These are phyloP conservation scores for Lactarius hatsudake DNA, from an alignment of 768 basidiomycete genomes.

Conservation along the genomic window DNA sequence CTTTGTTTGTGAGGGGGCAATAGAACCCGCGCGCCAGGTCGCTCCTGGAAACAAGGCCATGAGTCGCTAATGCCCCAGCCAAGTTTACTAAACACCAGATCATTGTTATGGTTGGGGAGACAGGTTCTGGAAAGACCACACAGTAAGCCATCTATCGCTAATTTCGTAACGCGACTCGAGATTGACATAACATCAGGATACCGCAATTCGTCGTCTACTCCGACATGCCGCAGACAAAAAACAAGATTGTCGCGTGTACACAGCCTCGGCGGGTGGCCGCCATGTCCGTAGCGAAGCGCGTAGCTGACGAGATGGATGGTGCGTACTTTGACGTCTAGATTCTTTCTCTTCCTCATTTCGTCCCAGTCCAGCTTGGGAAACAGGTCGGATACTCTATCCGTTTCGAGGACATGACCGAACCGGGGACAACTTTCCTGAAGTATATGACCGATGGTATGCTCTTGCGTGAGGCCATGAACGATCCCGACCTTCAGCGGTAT, in stretches of 20 bases:
- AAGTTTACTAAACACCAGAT: conserved; percentile 81
- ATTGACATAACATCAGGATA: conserved; percentile 54
- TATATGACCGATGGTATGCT: conserved; percentile 99
- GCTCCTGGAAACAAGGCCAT: conserved; percentile 27
- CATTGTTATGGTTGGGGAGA: conserved; percentile 90
- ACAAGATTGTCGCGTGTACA: conserved; percentile 93
- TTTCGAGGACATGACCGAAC: conserved; percentile 94
- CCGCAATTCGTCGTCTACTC: conserved; percentile 96
- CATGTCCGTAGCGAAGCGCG: conserved; percentile 97
- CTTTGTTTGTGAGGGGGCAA: conserved; percentile 31
- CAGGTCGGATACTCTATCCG: conserved; percentile 98
- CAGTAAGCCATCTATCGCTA: conserved; percentile 53
- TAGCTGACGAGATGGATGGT: conserved; percentile 99
- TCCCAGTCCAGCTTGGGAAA: conserved; percentile 81
- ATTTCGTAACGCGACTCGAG: not conserved
- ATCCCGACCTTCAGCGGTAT: conserved; percentile 82
- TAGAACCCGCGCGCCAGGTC: conserved; percentile 32
- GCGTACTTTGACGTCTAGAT: conserved; percentile 34
- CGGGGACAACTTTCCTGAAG: conserved; percentile 90
- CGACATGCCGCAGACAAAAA: conserved; percentile 85
- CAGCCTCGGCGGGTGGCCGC: conserved; percentile 96
- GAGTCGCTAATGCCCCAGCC: conserved; percentile 32
- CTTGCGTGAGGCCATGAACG: conserved; percentile 97
- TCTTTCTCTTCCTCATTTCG: conserved; percentile 17
- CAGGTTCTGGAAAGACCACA: conserved; percentile 93